Evolutionary conservation across 345 rosid genomes (phyloP).

Genomic region (Adansonia digitata): DNA sequence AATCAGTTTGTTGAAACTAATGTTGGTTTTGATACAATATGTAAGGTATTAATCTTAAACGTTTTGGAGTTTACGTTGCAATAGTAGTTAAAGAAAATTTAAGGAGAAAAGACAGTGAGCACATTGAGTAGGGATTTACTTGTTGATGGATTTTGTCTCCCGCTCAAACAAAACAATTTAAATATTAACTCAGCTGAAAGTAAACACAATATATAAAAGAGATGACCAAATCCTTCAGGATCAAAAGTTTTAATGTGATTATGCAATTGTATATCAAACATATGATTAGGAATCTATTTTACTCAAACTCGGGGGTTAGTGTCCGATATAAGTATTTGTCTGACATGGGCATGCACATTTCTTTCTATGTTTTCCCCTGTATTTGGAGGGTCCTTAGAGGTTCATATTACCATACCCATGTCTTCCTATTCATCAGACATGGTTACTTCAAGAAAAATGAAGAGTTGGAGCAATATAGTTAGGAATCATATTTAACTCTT

Average conservation of each 20-base stretch:
- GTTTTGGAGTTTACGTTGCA: not conserved
- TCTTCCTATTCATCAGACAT: no score
- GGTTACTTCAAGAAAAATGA: no score
- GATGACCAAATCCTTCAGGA: not conserved
- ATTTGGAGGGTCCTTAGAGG: no score
- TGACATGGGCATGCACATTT: no score
- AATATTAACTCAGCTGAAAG: not conserved
- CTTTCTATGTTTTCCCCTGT: no score
- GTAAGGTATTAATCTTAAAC: conserved; percentile 56
- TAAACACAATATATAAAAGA: not conserved
- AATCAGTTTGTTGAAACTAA: conserved; percentile 92
- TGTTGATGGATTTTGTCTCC: not conserved
- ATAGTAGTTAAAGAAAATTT: not conserved
- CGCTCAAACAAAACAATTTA: not conserved
- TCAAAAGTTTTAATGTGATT: not conserved
- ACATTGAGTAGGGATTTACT: not conserved
- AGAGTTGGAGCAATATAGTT: no score
- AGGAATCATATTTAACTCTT: no score
- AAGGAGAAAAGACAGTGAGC: not conserved
- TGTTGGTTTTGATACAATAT: conserved; percentile 97
- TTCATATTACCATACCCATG: no score
- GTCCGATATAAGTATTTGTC: no score
- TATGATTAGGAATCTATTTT: no score
- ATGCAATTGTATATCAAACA: no score
- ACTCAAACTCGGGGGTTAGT: no score